Base-by-base conservation (phyloP, 768 basidiomycete species). In the Boletus sp. region DNA sequence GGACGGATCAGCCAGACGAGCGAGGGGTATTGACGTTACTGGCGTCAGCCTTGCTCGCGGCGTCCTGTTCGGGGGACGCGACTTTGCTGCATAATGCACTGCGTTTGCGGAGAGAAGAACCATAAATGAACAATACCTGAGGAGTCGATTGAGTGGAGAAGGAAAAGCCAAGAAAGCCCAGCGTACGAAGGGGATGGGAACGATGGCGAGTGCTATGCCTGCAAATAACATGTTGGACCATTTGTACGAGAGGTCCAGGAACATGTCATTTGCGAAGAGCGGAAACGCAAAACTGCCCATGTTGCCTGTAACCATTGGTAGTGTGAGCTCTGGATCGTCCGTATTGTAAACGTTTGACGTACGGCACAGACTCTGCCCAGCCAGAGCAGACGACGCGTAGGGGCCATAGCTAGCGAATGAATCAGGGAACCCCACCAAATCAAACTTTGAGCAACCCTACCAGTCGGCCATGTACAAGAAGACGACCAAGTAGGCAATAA, bases 381-480 rank as follows among this genome's bases (percentile, higher is more conserved):
- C 85, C 9, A 87, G 70, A 23, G 85, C 85, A 5, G 83, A 84
- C 1, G 83, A 85, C 1, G 85, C 84, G 64, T 80, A 85, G 2
- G 76, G 76, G 2, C 79, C 79, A 61, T 82, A 81, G 56, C 80
- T 66, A 29, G 19, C 74, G 27, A 13, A 15, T 29, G 21, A 19
- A 59, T 61, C 6, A 49, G 41, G 34, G 3, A 42, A 33, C 4
- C 9, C 5, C 2, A 44, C 27, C 33, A 1, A 35, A n/a, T 21
- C 7, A 34, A 23, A 34, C 15, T 0, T 19, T 21, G 19, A 45
- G n/a, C 15, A 17, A 15, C 55, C 76, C 13, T 61, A 84, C 76
- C 81, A 83, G 66, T 86, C 83, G 1, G 84, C 81, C 7, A 86
- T 63, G 59, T 83, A 84, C 9, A 79, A 75, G 64, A 83, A 84